Base-by-base conservation (phyloP, 331 rosid genomes). In the Stylosanthes scabra region DNA sequence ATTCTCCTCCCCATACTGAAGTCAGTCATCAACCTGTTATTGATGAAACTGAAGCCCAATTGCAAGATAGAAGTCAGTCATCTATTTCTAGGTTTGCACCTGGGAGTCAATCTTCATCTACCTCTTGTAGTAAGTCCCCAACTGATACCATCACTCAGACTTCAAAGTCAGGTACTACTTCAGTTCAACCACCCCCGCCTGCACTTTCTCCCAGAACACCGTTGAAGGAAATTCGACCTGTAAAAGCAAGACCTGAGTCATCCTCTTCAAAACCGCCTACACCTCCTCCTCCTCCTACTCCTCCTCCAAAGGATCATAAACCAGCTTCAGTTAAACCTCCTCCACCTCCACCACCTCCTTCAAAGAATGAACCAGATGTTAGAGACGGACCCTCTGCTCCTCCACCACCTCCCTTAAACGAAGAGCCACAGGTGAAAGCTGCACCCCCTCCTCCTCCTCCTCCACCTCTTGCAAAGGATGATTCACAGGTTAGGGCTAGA, bases 271-370 rank as follows among this genome's bases (percentile, higher is more conserved):
- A 66, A 15, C 55, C 70, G 49, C 59, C 44, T 2, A 54, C 60
- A 7, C 63, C 69, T n/a, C 47, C 64, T 4, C 29, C 74, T n/a
- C n/a, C n/a, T n/a, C n/a, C n/a, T n/a, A n/a, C n/a, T n/a, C n/a
- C n/a, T n/a, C n/a, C n/a, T n/a, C n/a, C n/a, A n/a, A n/a, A n/a
- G n/a, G n/a, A n/a, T n/a, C n/a, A n/a, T n/a, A n/a, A n/a, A 8
- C 66, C 11, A 6, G 10, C 2, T 41, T 9, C 6, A 41, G 7
- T 41, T 41, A 41, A 9, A 65, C 78, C 78, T 27, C 81, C 75
- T 60, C 75, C 64, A n/a, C 71, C 87, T 5, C 87, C 83, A 9
- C 82, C 82, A 28, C 78, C 87, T 69, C 69, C 88, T 60, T 73
- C 68, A n/a, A 71, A 75, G 55, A 74, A 81, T 25, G 81, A 49